phyloP scores from a whole-genome alignment of 2,329 filamentous ascomycete genomes.

The Trichophyton benhamiae region DNA sequence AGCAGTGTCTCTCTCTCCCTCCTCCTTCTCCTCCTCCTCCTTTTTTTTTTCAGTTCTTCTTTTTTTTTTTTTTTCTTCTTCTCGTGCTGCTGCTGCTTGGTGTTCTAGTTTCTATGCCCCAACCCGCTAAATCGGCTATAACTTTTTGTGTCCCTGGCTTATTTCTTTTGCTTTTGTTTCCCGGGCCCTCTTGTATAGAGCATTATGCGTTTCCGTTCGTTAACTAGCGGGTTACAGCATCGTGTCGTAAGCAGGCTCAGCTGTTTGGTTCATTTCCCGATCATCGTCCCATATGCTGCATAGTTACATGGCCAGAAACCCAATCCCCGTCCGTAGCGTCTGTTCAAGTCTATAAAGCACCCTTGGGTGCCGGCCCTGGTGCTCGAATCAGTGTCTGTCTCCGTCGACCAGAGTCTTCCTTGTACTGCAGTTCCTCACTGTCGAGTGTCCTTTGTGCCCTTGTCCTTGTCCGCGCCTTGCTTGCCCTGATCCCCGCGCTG shows the following conservation, averaged over 20 bases:
- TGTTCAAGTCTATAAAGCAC: neutral
- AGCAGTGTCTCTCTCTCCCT: too few species aligned
- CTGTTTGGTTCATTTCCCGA: conserved; percentile 4
- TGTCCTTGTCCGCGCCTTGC: neutral
- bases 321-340: neutral
- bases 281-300: neutral
- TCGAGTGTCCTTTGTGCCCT: neutral
- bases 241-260: conserved; percentile 1
- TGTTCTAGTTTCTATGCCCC: neutral
- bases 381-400: neutral
- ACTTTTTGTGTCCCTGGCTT: neutral
- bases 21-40: too few species aligned
- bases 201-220: neutral
- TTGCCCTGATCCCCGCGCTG: neutral
- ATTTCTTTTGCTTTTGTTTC: neutral
- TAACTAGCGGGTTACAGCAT: neutral
- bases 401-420: neutral
- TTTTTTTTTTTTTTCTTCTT: neutral
- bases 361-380: neutral
- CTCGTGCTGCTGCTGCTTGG: neutral
- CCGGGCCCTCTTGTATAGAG: neutral
- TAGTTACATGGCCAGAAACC: neutral
- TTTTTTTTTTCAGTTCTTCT: neutral
- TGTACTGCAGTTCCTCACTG: neutral
- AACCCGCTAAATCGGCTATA: neutral